Evolutionary conservation across 257 asterid species (phyloP).

Genomic region (Scutellaria galericulata): DNA sequence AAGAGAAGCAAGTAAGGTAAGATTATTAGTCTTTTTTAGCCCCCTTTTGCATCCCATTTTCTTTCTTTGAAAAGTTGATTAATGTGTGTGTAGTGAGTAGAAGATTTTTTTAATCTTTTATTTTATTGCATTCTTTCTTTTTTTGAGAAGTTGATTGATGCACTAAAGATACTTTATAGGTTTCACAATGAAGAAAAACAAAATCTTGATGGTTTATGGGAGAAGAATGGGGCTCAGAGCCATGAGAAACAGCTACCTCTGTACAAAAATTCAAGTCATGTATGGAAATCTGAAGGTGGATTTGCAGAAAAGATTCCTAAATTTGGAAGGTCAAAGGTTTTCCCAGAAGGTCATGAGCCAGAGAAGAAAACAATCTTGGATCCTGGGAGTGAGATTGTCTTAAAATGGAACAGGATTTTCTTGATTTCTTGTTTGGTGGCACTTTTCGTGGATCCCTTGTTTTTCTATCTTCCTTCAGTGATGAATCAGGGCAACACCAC

Average conservation of each 20-base stretch:
- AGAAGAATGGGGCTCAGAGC: conserved; percentile 46
- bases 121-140: no score
- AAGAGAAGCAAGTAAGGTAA: conserved; percentile 70
- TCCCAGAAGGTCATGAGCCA: conserved; percentile 63
- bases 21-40: neutral
- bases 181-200: conserved; percentile 63
- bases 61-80: neutral
- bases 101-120: neutral
- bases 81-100: neutral
- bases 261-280: conserved; percentile 40
- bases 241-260: conserved; percentile 51
- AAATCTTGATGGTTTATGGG: conserved; percentile 53
- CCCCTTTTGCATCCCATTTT: neutral
- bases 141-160: neutral
- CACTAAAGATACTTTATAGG: conserved; percentile 38
- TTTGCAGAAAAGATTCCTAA: conserved; percentile 45
- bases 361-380: conserved; percentile 58
- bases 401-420: conserved; percentile 83
- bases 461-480: conserved; percentile 80
- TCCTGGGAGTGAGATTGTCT: conserved; percentile 78
- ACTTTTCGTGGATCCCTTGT: conserved; percentile 82
- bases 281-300: conserved; percentile 55
- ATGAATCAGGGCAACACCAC: conserved; percentile 49
- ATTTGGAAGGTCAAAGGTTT: conserved; percentile 66
- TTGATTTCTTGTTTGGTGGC: conserved; percentile 74